Percentiles rank a stretch among this genome's conserved stretches.
These are phyloP conservation scores for Colletotrichum neosansevieriae DNA, from an alignment of 2,329 filamentous ascomycete genomes.

Conservation along the genomic window DNA sequence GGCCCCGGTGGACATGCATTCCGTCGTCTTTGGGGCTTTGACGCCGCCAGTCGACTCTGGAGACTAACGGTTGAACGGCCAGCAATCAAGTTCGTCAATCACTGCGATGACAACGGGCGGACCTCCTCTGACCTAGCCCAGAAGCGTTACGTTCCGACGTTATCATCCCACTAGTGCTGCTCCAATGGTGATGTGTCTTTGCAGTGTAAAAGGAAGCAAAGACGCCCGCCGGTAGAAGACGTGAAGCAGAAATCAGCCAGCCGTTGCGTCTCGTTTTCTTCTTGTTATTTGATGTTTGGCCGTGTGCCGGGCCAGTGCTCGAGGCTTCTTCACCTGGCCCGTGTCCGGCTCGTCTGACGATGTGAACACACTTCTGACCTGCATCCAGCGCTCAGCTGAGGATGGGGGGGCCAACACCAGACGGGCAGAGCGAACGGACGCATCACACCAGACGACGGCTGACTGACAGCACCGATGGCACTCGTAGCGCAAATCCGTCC, in stretches of 20 bases:
- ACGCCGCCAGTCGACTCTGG: conserved; percentile 2
- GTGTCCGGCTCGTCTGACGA: conserved; percentile 18
- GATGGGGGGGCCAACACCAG: neutral
- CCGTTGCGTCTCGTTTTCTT: conserved; percentile 12
- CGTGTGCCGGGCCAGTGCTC: conserved; percentile 18
- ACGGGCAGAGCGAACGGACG: conserved; percentile 14
- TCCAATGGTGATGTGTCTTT: neutral
- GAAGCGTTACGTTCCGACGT: conserved; percentile 3
- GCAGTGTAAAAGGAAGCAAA: conserved; percentile 28
- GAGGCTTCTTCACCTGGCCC: conserved; percentile 7
- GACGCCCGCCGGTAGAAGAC: conserved; percentile 25
- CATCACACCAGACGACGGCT: conserved; percentile 32
- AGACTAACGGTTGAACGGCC: conserved; percentile 29
- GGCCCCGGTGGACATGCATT: conserved; percentile 17
- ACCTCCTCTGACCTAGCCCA: conserved; percentile 22
- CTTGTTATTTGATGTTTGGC: conserved; percentile 1
- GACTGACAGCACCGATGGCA: conserved; percentile 33
- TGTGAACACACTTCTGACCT: conserved; percentile 8
- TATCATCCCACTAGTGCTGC: neutral
- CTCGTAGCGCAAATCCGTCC: conserved; percentile 6
- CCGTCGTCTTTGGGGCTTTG: conserved; percentile 2
- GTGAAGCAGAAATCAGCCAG: conserved; percentile 1
- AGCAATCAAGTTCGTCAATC: conserved; percentile 25
- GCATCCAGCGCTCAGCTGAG: conserved; percentile 1
- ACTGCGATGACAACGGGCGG: conserved; percentile 32